Conservation (phyloP, 176 grass and related monocot genomes). For the Carex pumila region DNA sequence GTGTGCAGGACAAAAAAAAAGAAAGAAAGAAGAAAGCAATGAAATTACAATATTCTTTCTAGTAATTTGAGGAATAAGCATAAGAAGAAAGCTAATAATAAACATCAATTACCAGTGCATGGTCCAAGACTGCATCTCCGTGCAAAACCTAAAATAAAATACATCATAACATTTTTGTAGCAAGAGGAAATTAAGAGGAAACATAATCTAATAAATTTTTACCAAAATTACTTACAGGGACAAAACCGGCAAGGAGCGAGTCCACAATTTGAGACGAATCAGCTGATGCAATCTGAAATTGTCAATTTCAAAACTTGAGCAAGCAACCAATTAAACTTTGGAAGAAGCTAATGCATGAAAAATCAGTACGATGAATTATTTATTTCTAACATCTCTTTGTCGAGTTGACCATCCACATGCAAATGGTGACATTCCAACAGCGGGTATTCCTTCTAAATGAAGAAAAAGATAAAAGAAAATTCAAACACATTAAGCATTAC, state of each 20-base stretch:
- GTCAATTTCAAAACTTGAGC: constrained; percentile 22
- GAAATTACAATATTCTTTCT: constrained; percentile 1
- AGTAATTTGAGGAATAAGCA: background rate
- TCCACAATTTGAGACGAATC: constrained; percentile 60
- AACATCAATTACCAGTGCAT: constrained; percentile 46
- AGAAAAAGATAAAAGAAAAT: background rate
- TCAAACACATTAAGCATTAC: background rate
- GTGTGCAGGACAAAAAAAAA: constrained; percentile 7
- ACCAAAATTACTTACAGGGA: constrained; percentile 52
- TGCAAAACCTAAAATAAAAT: constrained; percentile 71
- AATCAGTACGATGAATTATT: background rate
- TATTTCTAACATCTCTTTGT: constrained; percentile 64
- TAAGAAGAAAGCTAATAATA: background rate
- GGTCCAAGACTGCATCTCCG: constrained; percentile 89
- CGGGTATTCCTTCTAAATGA: constrained; percentile 90
- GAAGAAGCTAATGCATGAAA: constrained; percentile 4
- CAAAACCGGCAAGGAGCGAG: constrained; percentile 67
- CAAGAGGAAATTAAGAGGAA: background rate
- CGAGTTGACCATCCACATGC: constrained; percentile 91
- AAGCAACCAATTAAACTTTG: background rate
- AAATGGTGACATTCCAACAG: constrained; percentile 92
- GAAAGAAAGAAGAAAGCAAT: constrained; percentile 18
- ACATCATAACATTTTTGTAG: background rate
- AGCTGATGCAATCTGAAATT: constrained; percentile 65
- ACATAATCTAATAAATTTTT: background rate